Percentiles rank a stretch among this genome's conserved stretches.
These are phyloP conservation scores for Sphagnum tenellum DNA, from an alignment of 225 moss, liverwort and hornwort genomes.

Conservation along the genomic window DNA sequence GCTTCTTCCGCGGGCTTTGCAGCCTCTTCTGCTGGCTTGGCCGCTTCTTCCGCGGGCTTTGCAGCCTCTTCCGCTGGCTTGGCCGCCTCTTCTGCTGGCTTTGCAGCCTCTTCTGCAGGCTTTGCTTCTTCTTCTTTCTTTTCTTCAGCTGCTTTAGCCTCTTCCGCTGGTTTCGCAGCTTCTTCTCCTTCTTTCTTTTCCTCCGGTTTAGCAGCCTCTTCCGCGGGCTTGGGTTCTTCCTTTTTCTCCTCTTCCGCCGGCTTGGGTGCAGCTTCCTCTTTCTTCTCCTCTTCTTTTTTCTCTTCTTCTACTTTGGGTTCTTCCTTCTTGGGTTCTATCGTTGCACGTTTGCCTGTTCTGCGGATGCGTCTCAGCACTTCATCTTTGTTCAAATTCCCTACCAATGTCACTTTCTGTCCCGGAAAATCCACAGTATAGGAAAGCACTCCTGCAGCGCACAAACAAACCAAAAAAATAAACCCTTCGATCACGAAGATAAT, in stretches of 20 bases:
- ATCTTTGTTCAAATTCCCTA: slow-evolving; percentile 25
- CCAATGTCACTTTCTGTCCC: slow-evolving; percentile 27
- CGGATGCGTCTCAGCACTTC: slow-evolving; percentile 25
- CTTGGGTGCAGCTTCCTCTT: slow-evolving; percentile 6
- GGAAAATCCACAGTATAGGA: slow-evolving; percentile 33
- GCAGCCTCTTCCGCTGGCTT: background rate
- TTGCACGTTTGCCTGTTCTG: slow-evolving; percentile 35
- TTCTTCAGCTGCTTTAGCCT: slow-evolving; percentile 10
- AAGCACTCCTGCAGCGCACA: slow-evolving; percentile 16
- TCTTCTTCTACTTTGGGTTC: slow-evolving; percentile 4
- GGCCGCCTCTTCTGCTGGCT: background rate
- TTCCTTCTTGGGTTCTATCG: slow-evolving; percentile 13
- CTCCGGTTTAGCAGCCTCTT: slow-evolving; percentile 21
- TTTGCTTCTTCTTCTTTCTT: slow-evolving; percentile 31
- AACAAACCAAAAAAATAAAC: too few relatives aligned
- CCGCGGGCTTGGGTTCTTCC: slow-evolving; percentile 7
- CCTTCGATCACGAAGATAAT: too few relatives aligned
- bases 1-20: too few relatives aligned
- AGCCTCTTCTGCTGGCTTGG: too few relatives aligned
- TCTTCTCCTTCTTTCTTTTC: slow-evolving; percentile 5
- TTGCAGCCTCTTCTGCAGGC: slow-evolving; percentile 10
- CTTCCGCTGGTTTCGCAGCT: background rate
- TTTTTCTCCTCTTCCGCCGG: slow-evolving; percentile 11
- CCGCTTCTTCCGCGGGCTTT: background rate
- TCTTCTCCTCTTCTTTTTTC: slow-evolving; percentile 15